Evolutionary conservation across 2,329 filamentous ascomycete genomes (phyloP), one percentile per base, ranked within the genome.

Genomic region (Sporothrix dimorphospora): DNA sequence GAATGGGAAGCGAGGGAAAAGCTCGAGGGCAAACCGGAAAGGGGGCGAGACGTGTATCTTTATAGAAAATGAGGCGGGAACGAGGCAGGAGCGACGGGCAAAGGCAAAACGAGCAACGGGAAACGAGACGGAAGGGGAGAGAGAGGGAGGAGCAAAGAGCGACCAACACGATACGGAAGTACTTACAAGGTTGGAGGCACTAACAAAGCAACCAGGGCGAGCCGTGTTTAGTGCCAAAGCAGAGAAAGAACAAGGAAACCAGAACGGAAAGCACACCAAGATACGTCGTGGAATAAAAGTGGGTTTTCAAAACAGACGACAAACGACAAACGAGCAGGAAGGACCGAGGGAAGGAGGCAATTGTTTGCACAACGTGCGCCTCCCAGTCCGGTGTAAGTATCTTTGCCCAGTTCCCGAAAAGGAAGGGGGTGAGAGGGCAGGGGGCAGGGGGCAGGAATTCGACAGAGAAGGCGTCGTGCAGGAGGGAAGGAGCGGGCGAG

Each of bases 1-100:
- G 34, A 51, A 27, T 45, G 30, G 67, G 21, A 59, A 69, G 47
- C 12, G 27, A 5, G 21, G 38, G 30, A 30, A 49, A 21, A 9
- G 16, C 8, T 12, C 16, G 34, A 61, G 3, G 49, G 4, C 11
- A 21, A 40, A 63, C 1, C 16, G 38, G 24, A 57, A 49, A 61
- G 57, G 40, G 53, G 68, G 68, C 21, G 53, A 70, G 68, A 49
- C 40, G 53, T 24, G 27, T 61, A 14, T 47, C 70, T 71, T 71
- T 71, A 71, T 71, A 71, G 57, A 42, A 69, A 57, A 34, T 11
- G 7, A 63, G 34, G 30, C 21, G 38, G 14, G 19, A 16, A 40
- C 19, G 66, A 49, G 34, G 66, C 30, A 55, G n/a, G 66, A 55
- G 45, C 30, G 47, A 51, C 24, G 45, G 63, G 30, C 65, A 30